phyloP scores from a whole-genome alignment of 164 flowering plant species.

The Magnolia kwangsiensis region DNA sequence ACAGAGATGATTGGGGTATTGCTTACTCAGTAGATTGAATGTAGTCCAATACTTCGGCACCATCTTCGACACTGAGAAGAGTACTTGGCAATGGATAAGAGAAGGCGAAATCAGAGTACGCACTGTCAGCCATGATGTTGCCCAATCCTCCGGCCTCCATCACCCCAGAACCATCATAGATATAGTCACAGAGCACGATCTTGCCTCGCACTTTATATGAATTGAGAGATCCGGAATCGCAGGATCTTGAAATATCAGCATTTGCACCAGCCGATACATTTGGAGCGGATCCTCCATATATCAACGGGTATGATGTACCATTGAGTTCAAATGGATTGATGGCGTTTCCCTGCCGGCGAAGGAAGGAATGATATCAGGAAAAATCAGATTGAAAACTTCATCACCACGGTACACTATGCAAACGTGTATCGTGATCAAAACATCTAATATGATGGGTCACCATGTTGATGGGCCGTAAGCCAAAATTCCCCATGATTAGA shows the following conservation, averaged over 20 bases:
- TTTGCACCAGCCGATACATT: conserved; percentile 29
- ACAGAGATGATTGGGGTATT: background rate
- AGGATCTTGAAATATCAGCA: conserved; percentile 16
- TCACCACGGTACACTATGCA: no score
- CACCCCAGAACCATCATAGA: conserved; percentile 24
- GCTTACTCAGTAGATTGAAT: conserved; percentile 32
- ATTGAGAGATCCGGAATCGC: conserved; percentile 25
- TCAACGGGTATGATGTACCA: conserved; percentile 31
- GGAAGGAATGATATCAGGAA: background rate
- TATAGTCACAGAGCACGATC: conserved; percentile 38
- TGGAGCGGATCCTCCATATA: conserved; percentile 45
- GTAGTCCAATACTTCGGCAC: conserved; percentile 28
- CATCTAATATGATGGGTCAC: no score
- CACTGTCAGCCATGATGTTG: conserved; percentile 23
- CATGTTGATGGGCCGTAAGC: no score
- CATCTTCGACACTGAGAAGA: conserved; percentile 26
- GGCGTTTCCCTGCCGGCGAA: conserved; percentile 27
- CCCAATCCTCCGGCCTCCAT: conserved; percentile 31
- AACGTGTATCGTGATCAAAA: no score
- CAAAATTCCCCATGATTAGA: no score
- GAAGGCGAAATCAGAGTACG: conserved; percentile 22
- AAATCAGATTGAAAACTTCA: background rate
- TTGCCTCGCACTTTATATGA: conserved; percentile 27
- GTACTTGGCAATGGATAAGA: conserved; percentile 36
- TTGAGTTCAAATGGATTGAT: conserved; percentile 35